These are phyloP conservation scores for Linnemannia hyalina DNA, from an alignment of 192 early-diverging fungal species.

Conservation along the genomic window DNA sequence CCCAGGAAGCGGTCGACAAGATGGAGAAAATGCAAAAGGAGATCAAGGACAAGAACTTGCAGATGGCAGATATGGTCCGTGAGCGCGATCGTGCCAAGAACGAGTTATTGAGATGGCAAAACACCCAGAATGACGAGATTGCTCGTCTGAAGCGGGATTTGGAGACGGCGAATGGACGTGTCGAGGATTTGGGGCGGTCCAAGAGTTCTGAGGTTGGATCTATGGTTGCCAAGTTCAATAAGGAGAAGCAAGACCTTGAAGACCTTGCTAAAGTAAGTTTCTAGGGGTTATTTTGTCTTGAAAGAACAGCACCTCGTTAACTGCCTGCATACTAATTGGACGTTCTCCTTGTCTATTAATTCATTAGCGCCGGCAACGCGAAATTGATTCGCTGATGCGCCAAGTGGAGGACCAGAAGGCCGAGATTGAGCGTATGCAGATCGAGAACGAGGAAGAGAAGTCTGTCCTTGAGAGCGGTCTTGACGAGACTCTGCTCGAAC, in stretches of 20 bases:
- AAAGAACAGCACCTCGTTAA: background rate
- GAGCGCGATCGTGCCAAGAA: conserved; percentile 87
- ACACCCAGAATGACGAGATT: conserved; percentile 86
- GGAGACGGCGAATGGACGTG: conserved; percentile 76
- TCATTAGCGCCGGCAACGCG: conserved; percentile 39
- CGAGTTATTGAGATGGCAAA: conserved; percentile 80
- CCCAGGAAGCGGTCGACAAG: conserved; percentile 85
- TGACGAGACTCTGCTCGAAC: conserved; percentile 80
- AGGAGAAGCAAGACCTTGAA: conserved; percentile 86
- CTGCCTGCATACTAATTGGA: background rate
- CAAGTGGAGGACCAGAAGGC: conserved; percentile 85
- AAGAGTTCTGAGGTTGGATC: conserved; percentile 87
- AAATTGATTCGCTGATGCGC: conserved; percentile 39
- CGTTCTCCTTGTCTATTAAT: background rate
- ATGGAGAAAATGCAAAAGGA: conserved; percentile 84
- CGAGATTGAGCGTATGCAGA: conserved; percentile 66
- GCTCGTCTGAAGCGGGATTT: conserved; percentile 83
- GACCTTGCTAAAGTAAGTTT: conserved; percentile 56
- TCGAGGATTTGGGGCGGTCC: conserved; percentile 78
- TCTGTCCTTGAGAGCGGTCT: conserved; percentile 80
- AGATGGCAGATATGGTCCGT: conserved; percentile 84
- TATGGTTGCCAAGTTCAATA: conserved; percentile 81
- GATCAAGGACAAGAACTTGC: conserved; percentile 75
- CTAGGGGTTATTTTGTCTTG: background rate
- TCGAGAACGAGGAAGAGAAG: conserved; percentile 82